Evolutionary conservation across 192 early-diverging fungal species (phyloP).

Genomic region (Backusella mclennaniae): DNA sequence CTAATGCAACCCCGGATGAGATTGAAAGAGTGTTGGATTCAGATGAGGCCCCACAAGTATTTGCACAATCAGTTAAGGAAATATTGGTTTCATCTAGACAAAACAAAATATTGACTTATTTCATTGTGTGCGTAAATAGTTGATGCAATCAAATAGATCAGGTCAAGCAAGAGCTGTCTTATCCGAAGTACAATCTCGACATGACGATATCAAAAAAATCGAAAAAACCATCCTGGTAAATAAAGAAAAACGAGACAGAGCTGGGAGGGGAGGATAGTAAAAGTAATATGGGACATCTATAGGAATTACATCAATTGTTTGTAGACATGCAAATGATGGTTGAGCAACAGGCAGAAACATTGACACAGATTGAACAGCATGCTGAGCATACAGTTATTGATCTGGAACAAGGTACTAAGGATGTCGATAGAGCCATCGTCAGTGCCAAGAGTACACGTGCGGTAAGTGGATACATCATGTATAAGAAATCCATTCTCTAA

Average conservation of each 20-base stretch:
- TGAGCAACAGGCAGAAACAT: constrained; percentile 67
- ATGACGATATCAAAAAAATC: constrained; percentile 85
- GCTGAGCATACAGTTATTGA: constrained; percentile 59
- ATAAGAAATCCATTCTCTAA: not conserved
- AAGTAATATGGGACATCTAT: not conserved
- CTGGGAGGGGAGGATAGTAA: too few relatives aligned
- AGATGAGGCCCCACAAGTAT: constrained; percentile 72
- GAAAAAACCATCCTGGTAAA: constrained; percentile 82
- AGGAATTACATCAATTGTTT: constrained; percentile 88
- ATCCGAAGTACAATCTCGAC: constrained; percentile 80
- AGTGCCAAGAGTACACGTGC: constrained; percentile 41
- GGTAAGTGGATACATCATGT: constrained; percentile 17
- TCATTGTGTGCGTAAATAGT: constrained; percentile 32
- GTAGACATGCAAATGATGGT: constrained; percentile 87
- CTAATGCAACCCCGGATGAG: constrained; percentile 72
- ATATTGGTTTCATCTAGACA: not conserved
- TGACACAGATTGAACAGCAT: constrained; percentile 74
- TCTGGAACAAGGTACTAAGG: constrained; percentile 61
- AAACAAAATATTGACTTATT: not conserved
- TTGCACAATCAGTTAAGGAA: constrained; percentile 74
- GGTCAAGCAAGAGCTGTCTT: constrained; percentile 77
- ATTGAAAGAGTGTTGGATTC: constrained; percentile 72
- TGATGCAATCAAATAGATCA: constrained; percentile 71
- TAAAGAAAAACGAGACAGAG: not conserved
- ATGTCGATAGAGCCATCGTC: constrained; percentile 56